These are phyloP conservation scores for Colletotrichum sojae DNA, from an alignment of 2,329 filamentous ascomycete species.

Conservation along the genomic window DNA sequence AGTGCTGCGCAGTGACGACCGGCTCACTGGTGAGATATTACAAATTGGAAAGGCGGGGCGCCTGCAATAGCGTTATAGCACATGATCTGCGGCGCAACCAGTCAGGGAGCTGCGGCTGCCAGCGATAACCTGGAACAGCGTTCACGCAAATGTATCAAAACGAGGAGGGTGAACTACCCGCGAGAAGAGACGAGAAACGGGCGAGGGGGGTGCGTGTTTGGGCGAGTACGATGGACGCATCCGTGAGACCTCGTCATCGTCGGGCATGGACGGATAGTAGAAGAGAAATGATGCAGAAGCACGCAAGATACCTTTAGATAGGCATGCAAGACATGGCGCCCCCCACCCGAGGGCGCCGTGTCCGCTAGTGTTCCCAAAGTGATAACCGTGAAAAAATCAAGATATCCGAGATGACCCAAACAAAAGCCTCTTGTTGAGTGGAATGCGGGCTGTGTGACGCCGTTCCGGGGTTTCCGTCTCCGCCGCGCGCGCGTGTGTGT, in stretches of 20 bases:
- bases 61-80: conserved; percentile 28
- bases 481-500: not conserved
- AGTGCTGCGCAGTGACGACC: conserved; percentile 84
- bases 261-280: conserved; percentile 8
- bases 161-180: not conserved
- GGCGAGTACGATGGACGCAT: not conserved
- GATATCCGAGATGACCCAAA: conserved; percentile 21
- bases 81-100: not conserved
- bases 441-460: conserved; percentile 12
- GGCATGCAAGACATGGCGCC: conserved; percentile 31
- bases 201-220: not conserved
- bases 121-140: conserved; percentile 6
- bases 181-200: conserved; percentile 9
- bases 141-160: conserved; percentile 13
- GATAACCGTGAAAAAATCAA: conserved; percentile 32
- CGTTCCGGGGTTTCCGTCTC: no score
- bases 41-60: conserved; percentile 87
- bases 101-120: no score
- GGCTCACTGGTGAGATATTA: conserved; percentile 80
- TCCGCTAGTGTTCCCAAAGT: conserved; percentile 15
- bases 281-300: not conserved
- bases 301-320: conserved; percentile 36
- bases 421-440: conserved; percentile 1
- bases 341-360: conserved; percentile 25
- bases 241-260: conserved; percentile 16